phyloP scores from a whole-genome alignment of 305 asterid genomes.

The Solanum aculeatissimum region DNA sequence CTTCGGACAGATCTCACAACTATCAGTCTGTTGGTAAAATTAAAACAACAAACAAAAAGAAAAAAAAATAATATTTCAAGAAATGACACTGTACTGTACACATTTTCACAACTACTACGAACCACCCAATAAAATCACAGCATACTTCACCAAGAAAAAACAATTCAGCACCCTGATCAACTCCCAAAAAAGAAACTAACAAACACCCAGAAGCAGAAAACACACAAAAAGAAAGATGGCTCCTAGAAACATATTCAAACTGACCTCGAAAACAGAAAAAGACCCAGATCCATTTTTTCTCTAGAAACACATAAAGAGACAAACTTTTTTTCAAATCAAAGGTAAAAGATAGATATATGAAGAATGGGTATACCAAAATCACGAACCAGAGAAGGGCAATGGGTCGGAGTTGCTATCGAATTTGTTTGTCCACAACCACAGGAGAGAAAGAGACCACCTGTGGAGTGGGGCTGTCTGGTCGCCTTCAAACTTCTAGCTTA shows the following conservation, averaged over 20 bases:
- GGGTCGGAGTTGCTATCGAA: background rate
- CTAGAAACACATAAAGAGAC: background rate
- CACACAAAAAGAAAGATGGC: background rate
- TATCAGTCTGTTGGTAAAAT: background rate
- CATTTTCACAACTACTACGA: background rate
- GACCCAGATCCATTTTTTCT: background rate
- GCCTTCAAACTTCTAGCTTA: background rate
- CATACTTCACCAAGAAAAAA: background rate
- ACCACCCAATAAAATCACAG: background rate
- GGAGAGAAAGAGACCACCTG: background rate
- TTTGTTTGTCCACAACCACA: background rate
- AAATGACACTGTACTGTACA: background rate
- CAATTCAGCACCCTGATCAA: background rate
- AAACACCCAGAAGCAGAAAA: background rate
- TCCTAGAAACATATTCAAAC: background rate
- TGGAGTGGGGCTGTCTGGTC: background rate
- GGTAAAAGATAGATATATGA: background rate
- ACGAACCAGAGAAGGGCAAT: background rate
- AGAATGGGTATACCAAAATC: background rate
- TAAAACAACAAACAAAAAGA: background rate
- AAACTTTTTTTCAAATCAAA: background rate
- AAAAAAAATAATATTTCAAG: background rate
- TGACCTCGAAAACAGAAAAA: background rate
- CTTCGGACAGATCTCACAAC: background rate
- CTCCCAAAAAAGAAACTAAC: background rate